Percentiles rank a stretch among this genome's conserved stretches.
Conservation (phyloP, 169 alveolate species). For the Plasmodium coatneyi region DNA sequence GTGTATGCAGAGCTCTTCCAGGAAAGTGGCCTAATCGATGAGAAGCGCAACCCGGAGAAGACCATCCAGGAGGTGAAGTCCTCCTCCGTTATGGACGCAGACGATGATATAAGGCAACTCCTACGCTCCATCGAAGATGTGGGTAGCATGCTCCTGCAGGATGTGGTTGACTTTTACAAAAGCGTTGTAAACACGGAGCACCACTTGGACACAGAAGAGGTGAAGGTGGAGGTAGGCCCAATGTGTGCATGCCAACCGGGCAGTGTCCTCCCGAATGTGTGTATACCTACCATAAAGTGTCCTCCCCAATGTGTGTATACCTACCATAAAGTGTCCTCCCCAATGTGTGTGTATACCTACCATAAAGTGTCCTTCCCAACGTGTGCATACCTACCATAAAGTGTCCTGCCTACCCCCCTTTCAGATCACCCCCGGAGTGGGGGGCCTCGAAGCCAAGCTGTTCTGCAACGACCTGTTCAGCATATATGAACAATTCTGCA, state of each 20-base stretch:
- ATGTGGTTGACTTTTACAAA: conserved; percentile 24
- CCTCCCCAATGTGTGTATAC: no score
- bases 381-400: not conserved
- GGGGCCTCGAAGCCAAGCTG: conserved; percentile 91
- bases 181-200: conserved; percentile 19
- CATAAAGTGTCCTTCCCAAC: not conserved
- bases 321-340: not conserved
- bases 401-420: not conserved
- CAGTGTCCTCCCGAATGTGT: no score
- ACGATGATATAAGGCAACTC: conserved; percentile 13
- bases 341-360: no score
- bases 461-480: conserved; percentile 87
- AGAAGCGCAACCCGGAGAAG: not conserved
- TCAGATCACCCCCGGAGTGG: conserved; percentile 90
- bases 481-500: conserved; percentile 85
- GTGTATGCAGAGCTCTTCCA: conserved; percentile 18
- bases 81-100: not conserved
- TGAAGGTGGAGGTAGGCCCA: conserved; percentile 25
- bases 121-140: not conserved
- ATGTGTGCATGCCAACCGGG: no score
- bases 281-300: no score
- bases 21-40: conserved; percentile 2
- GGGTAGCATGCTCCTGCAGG: not conserved
- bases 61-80: not conserved
- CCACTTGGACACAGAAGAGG: conserved; percentile 41